Evolutionary conservation across 768 basidiomycete species (phyloP).

Genomic region (Rhodocollybia butyracea): DNA sequence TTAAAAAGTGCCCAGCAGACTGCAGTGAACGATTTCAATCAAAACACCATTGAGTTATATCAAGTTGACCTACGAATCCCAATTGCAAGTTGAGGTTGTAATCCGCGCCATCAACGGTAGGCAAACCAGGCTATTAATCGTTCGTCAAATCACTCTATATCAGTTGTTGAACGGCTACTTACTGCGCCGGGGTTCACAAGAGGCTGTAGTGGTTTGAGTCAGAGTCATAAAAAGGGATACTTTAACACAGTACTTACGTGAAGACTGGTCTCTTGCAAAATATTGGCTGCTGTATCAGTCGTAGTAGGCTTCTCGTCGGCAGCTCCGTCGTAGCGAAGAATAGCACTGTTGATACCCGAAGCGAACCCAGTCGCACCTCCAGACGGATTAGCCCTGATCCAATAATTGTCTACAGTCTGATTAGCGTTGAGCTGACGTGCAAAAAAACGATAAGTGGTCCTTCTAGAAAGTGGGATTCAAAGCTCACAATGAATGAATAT

Average conservation of each 20-base stretch:
- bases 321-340: constrained; percentile 49
- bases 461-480: too few relatives aligned
- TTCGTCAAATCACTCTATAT: too few relatives aligned
- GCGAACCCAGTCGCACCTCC: constrained; percentile 25
- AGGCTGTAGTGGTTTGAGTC: not conserved
- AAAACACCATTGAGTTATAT: too few relatives aligned
- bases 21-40: not conserved
- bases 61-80: not conserved
- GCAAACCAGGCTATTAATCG: not conserved
- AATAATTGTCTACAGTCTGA: constrained; percentile 50
- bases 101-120: not conserved
- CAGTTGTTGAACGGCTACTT: too few relatives aligned
- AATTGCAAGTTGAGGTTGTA: not conserved
- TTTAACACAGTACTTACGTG: not conserved
- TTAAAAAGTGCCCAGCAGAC: not conserved
- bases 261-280: not conserved
- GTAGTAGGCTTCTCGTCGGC: not conserved
- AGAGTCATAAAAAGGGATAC: not conserved
- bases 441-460: not conserved
- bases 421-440: constrained; percentile 26
- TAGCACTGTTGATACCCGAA: constrained; percentile 43
- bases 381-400: constrained; percentile 32
- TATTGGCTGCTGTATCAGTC: not conserved
- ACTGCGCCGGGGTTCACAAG: not conserved
- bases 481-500: constrained; percentile 38